Evolutionary conservation across 805 yeast species (phyloP), one percentile per base, ranked within the genome.

Genomic region (Sugiyamaella valdiviana): DNA sequence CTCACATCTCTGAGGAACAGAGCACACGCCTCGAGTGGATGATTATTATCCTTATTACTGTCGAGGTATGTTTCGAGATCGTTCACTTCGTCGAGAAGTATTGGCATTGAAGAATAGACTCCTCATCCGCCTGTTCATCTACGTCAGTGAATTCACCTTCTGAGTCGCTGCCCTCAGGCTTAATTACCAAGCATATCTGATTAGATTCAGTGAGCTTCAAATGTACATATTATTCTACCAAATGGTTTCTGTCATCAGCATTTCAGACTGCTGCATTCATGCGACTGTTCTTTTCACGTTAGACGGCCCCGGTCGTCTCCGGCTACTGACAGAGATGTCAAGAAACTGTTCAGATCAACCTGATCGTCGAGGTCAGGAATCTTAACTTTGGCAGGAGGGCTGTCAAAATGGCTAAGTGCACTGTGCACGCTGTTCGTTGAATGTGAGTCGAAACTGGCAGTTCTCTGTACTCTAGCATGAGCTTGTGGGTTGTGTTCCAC

Each of bases 21-120:
- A 76, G 91, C 29, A 76, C 86, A 2, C 70, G 88, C 17, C 69
- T 90, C 40, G 97, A 90, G 63, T 85, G 95, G 95, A 83, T 88
- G 63, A 88, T 90, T 57, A 87, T 90, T 46, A 72, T 81, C 22
- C 71, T 90, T 56, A 90, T 90, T 52, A 74, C 85, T 75, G 79
- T 90, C 43, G 97, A 90, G 61, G 95, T 90, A 14, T 70, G 82
- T 21, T 85, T 89, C 63, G 97, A 90, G 63, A 68, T 79, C 1
- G 77, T 80, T 56, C 95, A 86, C 60, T 84, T 85, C 55, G 78
- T 77, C 54, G 89, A 83, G 55, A 68, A 78, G 40, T 76, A 66
- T 22, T 39, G 42, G 42, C 12, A 21, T 12, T 21, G 26, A 39
- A 22, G 9, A n/a, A 10, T 15, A 15, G 4, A 3, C 17, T 17